Conservation (phyloP, 2,329 filamentous ascomycete species). For the Leptodontidium sp. region DNA sequence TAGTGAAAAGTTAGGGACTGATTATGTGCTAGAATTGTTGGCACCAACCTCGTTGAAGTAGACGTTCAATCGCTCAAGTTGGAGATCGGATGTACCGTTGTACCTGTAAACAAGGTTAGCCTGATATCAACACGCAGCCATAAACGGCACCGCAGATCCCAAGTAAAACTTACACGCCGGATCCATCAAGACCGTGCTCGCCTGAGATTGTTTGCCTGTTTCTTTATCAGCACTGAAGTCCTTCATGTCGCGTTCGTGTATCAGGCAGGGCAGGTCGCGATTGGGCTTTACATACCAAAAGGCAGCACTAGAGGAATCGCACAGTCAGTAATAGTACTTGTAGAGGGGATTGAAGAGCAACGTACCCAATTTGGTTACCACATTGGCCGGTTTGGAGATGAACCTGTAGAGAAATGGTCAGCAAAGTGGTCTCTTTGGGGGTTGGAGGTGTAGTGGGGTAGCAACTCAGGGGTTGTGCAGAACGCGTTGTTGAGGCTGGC, state of each 20-base stretch:
- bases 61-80: slow-evolving; percentile 99
- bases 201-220: slow-evolving; percentile 81
- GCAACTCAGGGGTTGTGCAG: slow-evolving; percentile 48
- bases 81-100: slow-evolving; percentile 97
- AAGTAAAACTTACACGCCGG: slow-evolving; percentile 79
- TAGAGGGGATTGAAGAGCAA: background rate
- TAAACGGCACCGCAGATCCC: background rate
- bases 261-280: slow-evolving; percentile 30
- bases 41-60: slow-evolving; percentile 89
- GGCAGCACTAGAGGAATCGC: slow-evolving; percentile 75
- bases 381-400: slow-evolving; percentile 99
- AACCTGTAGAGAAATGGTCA: slow-evolving; percentile 75
- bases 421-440: slow-evolving; percentile 54
- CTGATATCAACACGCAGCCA: slow-evolving; percentile 36
- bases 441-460: slow-evolving; percentile 44
- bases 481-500: slow-evolving; percentile 49
- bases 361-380: slow-evolving; percentile 99
- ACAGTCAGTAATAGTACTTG: background rate
- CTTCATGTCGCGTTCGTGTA: slow-evolving; percentile 44
- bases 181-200: slow-evolving; percentile 96
- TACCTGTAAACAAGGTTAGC: slow-evolving; percentile 66
- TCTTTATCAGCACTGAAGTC: slow-evolving; percentile 50
- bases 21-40: background rate
- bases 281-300: slow-evolving; percentile 77
- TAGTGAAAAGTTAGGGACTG: slow-evolving; percentile 52